Evolutionary conservation across 371 early-diverging fungal species (phyloP), one percentile per base, ranked within the genome.

Genomic region (Mucor racemosus): DNA sequence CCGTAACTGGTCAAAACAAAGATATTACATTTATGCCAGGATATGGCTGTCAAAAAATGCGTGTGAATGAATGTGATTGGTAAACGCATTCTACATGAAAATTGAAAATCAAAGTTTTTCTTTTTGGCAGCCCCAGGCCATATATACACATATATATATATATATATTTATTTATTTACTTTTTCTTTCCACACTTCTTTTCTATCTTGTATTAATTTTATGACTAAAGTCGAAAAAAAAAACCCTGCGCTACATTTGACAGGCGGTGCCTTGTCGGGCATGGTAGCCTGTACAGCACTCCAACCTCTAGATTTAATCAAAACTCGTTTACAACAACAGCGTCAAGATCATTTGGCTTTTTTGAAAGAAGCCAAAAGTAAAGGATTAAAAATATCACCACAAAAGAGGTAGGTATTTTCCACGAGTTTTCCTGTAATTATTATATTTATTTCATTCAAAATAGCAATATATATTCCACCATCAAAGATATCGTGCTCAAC

Each of bases 221-320:
- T 59, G 62, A 69, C 68, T 34, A 69, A 72, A 56, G 53, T 62
- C 31, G 79, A 65, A 17, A 73, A 68, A 62, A 67, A 64, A 38
- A 70, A 78, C 54, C 84, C 86, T 5, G 68, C 72, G 2, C 68
- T 87, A 11, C 94, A 94, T 68, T 72, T 93, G 48, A 65, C 86
- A 14, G 95, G 90, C 10, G 97, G 97, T 3, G 96, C 90, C 1
- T 40, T 92, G 35, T 92, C 94, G 0, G 96, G 96, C 17, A 76
- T 95, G 64, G 73, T 87, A n/a, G 88, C 94, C 8, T 94, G 95
- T 64, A 71, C 94, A 35, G 67, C 90, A 44, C 85, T 98, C 26
- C 98, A 98, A 70, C 98, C 98, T 0, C 87, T 98, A 17, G 98
- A 98, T 73, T 81, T 98, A 62, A 84, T 96, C 64, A 95, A 95